phyloP scores from a whole-genome alignment of 257 asterid genomes.

The Misopates orontium region DNA sequence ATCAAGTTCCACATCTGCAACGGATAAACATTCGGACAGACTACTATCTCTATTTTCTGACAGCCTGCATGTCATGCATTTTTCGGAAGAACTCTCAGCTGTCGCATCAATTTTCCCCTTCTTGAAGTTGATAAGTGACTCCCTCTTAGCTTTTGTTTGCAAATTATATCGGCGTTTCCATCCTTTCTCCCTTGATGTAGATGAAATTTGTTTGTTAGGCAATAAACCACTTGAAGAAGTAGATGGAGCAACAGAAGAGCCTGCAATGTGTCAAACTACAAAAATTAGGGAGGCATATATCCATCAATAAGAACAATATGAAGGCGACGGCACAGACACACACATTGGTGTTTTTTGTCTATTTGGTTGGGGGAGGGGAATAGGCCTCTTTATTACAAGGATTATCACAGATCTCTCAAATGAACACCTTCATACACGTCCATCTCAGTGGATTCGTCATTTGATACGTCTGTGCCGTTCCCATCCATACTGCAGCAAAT shows the following conservation, averaged over 20 bases:
- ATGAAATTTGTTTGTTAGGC: constrained; percentile 55
- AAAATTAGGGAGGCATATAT: constrained; percentile 16
- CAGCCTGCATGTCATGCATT: constrained; percentile 56
- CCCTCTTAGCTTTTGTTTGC: constrained; percentile 74
- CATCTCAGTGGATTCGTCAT: constrained; percentile 89
- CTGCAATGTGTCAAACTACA: constrained; percentile 39
- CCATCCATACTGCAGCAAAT: constrained; percentile 88
- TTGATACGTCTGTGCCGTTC: constrained; percentile 39
- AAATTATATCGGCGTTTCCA: constrained; percentile 73
- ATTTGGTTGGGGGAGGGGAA: constrained; percentile 6
- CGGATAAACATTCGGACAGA: constrained; percentile 40
- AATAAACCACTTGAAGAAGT: constrained; percentile 50
- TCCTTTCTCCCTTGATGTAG: constrained; percentile 69
- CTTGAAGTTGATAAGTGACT: constrained; percentile 56
- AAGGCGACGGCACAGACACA: not conserved
- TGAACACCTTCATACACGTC: constrained; percentile 71
- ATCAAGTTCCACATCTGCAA: constrained; percentile 37
- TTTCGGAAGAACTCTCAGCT: constrained; percentile 37
- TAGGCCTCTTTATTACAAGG: constrained; percentile 36
- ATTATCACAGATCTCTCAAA: constrained; percentile 40
- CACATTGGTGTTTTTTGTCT: not conserved
- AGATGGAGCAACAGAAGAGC: constrained; percentile 40
- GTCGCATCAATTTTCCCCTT: constrained; percentile 60
- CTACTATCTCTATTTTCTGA: constrained; percentile 34
- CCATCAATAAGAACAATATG: not conserved